These are phyloP conservation scores for Pythium phragmiticola DNA, from an alignment of 352 stramenopile genomes.

Conservation along the genomic window DNA sequence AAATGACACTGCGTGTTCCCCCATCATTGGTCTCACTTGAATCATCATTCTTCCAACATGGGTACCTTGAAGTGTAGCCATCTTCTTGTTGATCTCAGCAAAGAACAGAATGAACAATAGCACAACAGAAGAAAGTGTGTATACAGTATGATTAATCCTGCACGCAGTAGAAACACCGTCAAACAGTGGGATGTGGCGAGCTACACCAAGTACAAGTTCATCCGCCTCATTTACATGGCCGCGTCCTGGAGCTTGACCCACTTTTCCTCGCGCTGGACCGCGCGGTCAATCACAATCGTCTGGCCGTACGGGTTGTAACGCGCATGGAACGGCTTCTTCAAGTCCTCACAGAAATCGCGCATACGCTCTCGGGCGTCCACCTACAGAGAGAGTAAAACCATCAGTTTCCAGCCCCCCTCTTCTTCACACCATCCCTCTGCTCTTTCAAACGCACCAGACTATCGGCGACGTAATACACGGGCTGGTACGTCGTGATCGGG, in stretches of 20 bases:
- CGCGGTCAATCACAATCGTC: conserved; percentile 79
- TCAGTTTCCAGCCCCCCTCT: neutral
- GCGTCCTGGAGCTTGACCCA: conserved; percentile 38
- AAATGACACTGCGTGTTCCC: conserved; percentile 17
- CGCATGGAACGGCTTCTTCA: conserved; percentile 95
- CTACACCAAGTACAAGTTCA: too few species aligned
- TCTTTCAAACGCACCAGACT: conserved; percentile 62
- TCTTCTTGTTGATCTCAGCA: neutral
- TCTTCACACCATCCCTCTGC: neutral
- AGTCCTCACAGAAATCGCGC: conserved; percentile 93
- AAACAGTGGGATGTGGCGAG: too few species aligned
- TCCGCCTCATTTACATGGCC: conserved; percentile 4
- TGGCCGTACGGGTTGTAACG: conserved; percentile 93
- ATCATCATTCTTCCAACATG: conserved; percentile 2
- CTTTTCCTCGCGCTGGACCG: conserved; percentile 62
- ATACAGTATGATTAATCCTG: too few species aligned
- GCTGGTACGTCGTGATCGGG: conserved; percentile 97
- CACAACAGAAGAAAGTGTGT: neutral
- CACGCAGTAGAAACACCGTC: neutral
- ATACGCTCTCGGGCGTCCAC: conserved; percentile 93
- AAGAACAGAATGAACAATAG: neutral
- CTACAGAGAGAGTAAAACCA: conserved; percentile 19
- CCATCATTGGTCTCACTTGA: neutral
- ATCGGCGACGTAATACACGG: conserved; percentile 96
- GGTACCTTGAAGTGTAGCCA: conserved; percentile 21